These are phyloP conservation scores for Cyclostephanos invisitatus DNA, from an alignment of 108 stramenopile genomes.

Conservation along the genomic window DNA sequence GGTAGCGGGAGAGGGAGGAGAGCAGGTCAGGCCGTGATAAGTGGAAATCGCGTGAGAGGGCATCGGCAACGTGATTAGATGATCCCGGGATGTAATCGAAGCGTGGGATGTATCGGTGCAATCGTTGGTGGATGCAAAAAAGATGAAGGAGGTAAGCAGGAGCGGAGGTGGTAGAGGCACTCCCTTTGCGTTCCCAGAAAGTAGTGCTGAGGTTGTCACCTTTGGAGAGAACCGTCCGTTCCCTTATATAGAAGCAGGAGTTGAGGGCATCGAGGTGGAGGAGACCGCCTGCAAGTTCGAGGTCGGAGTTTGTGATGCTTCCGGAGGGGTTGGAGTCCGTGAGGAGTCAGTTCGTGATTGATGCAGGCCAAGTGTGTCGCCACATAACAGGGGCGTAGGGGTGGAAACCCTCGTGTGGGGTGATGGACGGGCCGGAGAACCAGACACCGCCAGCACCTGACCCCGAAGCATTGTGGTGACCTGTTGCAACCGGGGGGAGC, in stretches of 20 bases:
- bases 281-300: slow-evolving; percentile 45
- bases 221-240: slow-evolving; percentile 42
- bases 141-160: no score
- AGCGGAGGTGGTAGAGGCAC: no score
- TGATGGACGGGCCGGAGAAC: no score
- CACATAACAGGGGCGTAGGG: slow-evolving; percentile 37
- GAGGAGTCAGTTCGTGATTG: slow-evolving; percentile 9
- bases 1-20: no score
- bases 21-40: no score
- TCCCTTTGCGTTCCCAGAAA: no score
- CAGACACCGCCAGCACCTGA: slow-evolving; percentile 40
- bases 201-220: no score
- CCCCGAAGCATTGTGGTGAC: slow-evolving; percentile 48
- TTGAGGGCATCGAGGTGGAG: slow-evolving; percentile 50
- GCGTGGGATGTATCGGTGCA: no score
- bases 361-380: slow-evolving; percentile 29
- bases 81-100: no score
- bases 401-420: neutral
- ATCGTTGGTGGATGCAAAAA: no score
- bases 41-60: no score
- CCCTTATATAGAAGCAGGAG: slow-evolving; percentile 26
- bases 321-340: slow-evolving; percentile 34
- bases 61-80: no score
- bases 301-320: slow-evolving; percentile 45
- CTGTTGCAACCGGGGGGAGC: slow-evolving; percentile 24